Conservation (phyloP, 495 filamentous ascomycete species). For the Apiosordaria backusii region DNA sequence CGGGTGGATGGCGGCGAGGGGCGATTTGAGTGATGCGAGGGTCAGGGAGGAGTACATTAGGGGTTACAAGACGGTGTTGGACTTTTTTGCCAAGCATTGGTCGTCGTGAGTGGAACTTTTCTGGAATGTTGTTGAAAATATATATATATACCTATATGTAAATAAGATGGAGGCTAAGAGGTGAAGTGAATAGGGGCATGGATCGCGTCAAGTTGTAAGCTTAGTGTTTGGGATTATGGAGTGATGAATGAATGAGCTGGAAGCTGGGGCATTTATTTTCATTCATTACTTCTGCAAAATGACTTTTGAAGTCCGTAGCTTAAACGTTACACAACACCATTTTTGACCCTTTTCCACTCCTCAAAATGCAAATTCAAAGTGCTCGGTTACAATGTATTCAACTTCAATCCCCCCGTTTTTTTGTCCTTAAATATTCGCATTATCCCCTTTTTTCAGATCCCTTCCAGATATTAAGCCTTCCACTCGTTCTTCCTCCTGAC, state of each 20-base stretch:
- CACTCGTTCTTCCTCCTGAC: conserved; percentile 28
- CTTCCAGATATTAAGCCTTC: conserved; percentile 4
- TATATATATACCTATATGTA: too few relatives aligned
- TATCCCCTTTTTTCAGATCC: background rate
- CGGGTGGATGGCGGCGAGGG: conserved; percentile 85
- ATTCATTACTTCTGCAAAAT: too few relatives aligned
- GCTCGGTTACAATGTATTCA: background rate
- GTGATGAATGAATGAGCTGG: background rate
- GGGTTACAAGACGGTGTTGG: conserved; percentile 70
- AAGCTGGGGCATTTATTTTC: background rate
- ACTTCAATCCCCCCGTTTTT: background rate
- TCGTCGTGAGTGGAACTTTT: conserved; percentile 13
- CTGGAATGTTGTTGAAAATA: background rate
- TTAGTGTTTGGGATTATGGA: background rate
- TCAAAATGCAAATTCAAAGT: background rate
- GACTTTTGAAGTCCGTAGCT: background rate
- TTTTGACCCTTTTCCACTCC: background rate
- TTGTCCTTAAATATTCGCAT: too few relatives aligned
- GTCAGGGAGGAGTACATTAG: conserved; percentile 74
- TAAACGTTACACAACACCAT: background rate
- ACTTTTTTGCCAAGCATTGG: conserved; percentile 70
- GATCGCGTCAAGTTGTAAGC: background rate
- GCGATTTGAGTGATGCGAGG: conserved; percentile 60
- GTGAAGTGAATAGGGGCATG: background rate
- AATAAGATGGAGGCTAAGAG: background rate